Percentiles rank a stretch among this genome's conserved stretches.
phyloP scores from a whole-genome alignment of 2,329 filamentous ascomycete species.

The Pezicula neosporulosa region DNA sequence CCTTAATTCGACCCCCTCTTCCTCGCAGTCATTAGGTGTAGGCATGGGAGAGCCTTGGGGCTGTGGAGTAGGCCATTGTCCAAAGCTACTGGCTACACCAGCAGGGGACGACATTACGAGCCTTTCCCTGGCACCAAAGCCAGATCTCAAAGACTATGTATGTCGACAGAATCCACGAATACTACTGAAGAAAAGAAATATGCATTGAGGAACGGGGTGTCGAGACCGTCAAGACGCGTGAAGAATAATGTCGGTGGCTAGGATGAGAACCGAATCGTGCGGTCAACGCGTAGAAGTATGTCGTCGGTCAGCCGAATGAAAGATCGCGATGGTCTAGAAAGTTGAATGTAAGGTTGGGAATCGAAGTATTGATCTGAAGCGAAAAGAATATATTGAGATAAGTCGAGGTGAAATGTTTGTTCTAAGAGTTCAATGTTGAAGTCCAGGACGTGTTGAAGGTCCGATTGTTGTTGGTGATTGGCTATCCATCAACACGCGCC shows the following conservation, averaged over 20 bases:
- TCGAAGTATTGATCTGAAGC: too few species aligned
- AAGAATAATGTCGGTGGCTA: conserved; percentile 17
- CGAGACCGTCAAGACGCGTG: conserved; percentile 6
- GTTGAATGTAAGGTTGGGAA: too few species aligned
- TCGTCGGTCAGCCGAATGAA: too few species aligned
- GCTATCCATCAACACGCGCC: too few species aligned
- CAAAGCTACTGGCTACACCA: conserved; percentile 8
- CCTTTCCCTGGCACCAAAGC: conserved; percentile 15
- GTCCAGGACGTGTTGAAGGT: too few species aligned
- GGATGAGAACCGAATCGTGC: background rate
- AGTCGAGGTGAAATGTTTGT: too few species aligned
- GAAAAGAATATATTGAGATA: too few species aligned
- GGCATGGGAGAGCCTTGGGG: conserved; percentile 13
- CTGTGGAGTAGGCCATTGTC: conserved; percentile 14
- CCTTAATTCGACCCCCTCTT: conserved; percentile 45
- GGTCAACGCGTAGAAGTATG: too few species aligned
- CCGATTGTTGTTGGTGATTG: too few species aligned
- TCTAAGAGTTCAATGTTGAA: too few species aligned
- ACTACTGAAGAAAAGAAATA: conserved; percentile 11
- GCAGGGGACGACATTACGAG: conserved; percentile 25
- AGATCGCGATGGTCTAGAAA: too few species aligned
- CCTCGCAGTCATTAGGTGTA: conserved; percentile 27
- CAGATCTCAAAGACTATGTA: conserved; percentile 8
- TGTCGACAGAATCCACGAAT: conserved; percentile 10
- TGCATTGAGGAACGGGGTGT: conserved; percentile 14